Conservation (phyloP, 139 green algal species). For the Haematococcus lacustris region DNA sequence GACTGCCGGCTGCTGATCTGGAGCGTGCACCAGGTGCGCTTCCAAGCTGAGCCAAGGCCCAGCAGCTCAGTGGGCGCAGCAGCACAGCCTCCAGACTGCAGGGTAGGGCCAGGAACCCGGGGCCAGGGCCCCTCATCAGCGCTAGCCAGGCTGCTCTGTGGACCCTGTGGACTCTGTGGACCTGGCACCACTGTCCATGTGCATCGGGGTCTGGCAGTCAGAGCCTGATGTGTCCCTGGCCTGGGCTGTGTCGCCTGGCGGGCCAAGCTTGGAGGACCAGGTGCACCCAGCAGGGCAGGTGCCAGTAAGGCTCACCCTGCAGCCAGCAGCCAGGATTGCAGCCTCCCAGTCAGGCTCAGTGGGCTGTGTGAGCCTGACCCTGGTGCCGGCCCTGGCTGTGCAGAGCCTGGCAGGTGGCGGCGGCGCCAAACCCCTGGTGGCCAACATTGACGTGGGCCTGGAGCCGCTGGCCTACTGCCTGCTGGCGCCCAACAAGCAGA, state of each 20-base stretch:
- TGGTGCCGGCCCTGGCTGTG: background rate
- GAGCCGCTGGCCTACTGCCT: conserved; percentile 28
- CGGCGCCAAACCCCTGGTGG: background rate
- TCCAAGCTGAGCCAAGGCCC: background rate
- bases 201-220: background rate
- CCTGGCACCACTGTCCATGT: background rate
- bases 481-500: conserved; percentile 10
- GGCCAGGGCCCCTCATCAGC: background rate
- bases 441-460: conserved; percentile 23
- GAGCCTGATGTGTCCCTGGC: background rate
- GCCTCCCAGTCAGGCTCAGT: background rate
- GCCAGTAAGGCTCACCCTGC: background rate
- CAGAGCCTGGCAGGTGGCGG: background rate
- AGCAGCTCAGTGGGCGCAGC: background rate
- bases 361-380: background rate
- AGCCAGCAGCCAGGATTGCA: background rate
- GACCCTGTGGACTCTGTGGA: no score
- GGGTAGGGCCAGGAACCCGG: background rate
- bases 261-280: background rate
- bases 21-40: conserved; percentile 3
- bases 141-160: background rate
- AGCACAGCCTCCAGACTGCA: background rate
- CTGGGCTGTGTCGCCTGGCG: background rate
- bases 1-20: conserved; percentile 19
- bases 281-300: background rate